Base-by-base conservation (phyloP, 2,329 filamentous ascomycete species). In the Aspergillus novoparasiticus region DNA sequence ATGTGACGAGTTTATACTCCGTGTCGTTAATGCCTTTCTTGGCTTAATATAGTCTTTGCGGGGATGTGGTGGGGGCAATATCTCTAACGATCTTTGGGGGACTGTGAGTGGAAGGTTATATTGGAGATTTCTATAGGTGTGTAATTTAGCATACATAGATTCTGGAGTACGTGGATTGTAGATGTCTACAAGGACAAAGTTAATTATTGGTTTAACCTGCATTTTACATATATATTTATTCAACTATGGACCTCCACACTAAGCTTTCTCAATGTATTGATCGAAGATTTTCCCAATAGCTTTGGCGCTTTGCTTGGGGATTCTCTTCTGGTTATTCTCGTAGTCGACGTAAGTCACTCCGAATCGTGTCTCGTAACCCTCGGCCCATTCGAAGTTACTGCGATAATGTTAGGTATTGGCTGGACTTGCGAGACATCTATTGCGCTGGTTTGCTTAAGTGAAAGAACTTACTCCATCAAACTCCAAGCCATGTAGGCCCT, bases 371-470 rank as follows among this genome's bases (percentile, higher is more conserved):
- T 92, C 89, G 74, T 94, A 96, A 12, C 92, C 92, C 76, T 96
- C 92, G n/a, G 92, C 91, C 91, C 91, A 94, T 79, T 94, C 92
- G 72, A 94, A 94, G 82, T 94, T 94, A 79, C 84, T 87, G 71
- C 21, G 61, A 43, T 63, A 21, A 62, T 36, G 60, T 63, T 57
- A 61, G 59, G 64, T 36, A 68, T 30, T 26, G 51, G 50, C 46
- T 30, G n/a, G 12, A 19, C 46, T 5, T 28, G 36, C 36, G 14
- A 50, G 21, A 12, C 8, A 12, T 30, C 34, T 6, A 36, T 21
- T 26, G 21, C 4, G 11, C 5, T 54, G 14, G 43, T 14, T 16
- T 32, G 28, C 14, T 21, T 6, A 14, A 26, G 36, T 12, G 36
- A 32, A 19, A 19, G 28, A 21, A 68, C 68, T 46, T 80, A 87